These are phyloP conservation scores for Coprinellus aureogranulatus DNA, from an alignment of 768 basidiomycete species.

Conservation along the genomic window DNA sequence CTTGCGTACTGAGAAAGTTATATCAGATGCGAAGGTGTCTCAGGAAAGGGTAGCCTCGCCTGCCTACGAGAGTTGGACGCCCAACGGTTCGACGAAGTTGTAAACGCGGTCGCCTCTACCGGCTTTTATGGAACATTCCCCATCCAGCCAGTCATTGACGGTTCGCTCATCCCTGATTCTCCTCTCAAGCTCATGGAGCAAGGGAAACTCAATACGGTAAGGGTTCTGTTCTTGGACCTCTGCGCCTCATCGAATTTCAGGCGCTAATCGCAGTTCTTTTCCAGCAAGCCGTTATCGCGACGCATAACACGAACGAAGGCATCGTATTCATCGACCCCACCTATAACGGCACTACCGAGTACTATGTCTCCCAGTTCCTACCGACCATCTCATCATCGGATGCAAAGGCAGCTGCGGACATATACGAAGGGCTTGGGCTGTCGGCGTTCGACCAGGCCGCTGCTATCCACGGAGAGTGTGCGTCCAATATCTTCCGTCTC, in stretches of 20 bases:
- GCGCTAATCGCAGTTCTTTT: background rate
- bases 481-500: background rate
- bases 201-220: conserved; percentile 41
- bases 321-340: conserved; percentile 31
- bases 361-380: conserved; percentile 37
- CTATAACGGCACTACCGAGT: conserved; percentile 17
- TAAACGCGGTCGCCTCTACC: conserved; percentile 25
- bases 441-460: conserved; percentile 5
- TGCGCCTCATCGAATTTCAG: background rate
- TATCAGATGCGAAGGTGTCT: conserved; percentile 38
- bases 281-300: conserved; percentile 30
- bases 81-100: conserved; percentile 30
- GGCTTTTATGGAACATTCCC: conserved; percentile 39
- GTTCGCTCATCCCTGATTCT: conserved; percentile 42
- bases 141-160: conserved; percentile 50
- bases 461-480: conserved; percentile 9
- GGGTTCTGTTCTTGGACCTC: conserved; percentile 5
- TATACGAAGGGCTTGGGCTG: conserved; percentile 3
- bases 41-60: conserved; percentile 27
- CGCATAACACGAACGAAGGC: conserved; percentile 41
- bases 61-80: conserved; percentile 40
- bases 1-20: background rate
- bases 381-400: conserved; percentile 31
- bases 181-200: conserved; percentile 35
- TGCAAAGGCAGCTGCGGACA: conserved; percentile 6